These are phyloP conservation scores for Vaccinium vitisidaea DNA, from an alignment of 148 eudicot genomes.

Conservation along the genomic window DNA sequence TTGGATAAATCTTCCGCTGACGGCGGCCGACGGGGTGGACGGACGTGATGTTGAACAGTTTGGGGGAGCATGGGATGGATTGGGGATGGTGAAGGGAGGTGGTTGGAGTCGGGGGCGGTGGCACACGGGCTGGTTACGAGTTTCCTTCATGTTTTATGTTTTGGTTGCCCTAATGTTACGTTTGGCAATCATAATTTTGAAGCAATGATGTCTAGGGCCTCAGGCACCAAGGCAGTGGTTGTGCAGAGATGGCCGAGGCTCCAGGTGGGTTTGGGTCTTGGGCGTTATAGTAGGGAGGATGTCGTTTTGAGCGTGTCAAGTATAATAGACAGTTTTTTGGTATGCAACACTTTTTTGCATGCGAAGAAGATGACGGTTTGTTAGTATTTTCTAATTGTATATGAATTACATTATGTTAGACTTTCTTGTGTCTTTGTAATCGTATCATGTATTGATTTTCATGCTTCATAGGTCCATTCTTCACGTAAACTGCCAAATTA, in stretches of 20 bases:
- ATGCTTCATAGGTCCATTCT: background rate
- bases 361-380: background rate
- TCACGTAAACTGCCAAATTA: background rate
- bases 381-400: too few relatives aligned
- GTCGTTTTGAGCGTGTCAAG: background rate
- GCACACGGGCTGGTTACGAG: conserved; percentile 68
- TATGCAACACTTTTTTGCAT: background rate
- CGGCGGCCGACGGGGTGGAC: conserved; percentile 54
- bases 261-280: too few relatives aligned
- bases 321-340: too few relatives aligned
- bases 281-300: too few relatives aligned
- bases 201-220: background rate
- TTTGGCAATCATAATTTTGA: background rate
- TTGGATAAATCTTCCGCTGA: conserved; percentile 30
- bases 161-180: background rate
- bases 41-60: conserved; percentile 73
- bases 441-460: background rate
- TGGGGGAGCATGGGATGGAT: conserved; percentile 51
- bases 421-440: background rate
- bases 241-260: background rate
- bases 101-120: conserved; percentile 60
- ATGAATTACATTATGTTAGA: background rate
- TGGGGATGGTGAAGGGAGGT: conserved; percentile 50
- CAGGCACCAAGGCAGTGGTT: background rate
- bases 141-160: background rate